phyloP scores from a whole-genome alignment of 768 basidiomycete species.

The Galerina sulciceps region DNA sequence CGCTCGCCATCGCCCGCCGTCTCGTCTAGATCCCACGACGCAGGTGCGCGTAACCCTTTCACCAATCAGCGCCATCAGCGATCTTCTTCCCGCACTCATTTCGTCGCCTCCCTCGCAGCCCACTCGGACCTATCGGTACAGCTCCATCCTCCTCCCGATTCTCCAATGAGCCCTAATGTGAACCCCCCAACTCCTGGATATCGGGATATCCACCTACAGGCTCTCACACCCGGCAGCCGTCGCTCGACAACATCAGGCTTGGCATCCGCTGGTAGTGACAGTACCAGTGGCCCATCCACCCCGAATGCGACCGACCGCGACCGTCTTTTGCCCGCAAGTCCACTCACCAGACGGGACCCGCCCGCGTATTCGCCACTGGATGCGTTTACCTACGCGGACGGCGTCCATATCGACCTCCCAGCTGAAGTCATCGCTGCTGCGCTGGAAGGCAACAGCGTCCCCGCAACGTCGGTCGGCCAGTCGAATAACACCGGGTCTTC shows the following conservation, averaged over 20 bases:
- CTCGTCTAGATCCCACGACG: conserved; percentile 61
- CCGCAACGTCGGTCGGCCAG: conserved; percentile 61
- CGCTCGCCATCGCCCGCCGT: conserved; percentile 44
- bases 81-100: conserved; percentile 66
- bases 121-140: conserved; percentile 71
- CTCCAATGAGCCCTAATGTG: conserved; percentile 69
- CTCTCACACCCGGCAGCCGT: conserved; percentile 49
- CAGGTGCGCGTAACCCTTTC: conserved; percentile 88
- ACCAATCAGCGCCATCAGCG: conserved; percentile 70
- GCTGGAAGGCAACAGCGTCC: conserved; percentile 73
- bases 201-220: conserved; percentile 81
- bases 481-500: conserved; percentile 35
- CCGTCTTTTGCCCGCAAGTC: conserved; percentile 31
- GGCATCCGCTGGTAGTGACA: conserved; percentile 26
- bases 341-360: conserved; percentile 64
- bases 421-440: conserved; percentile 92
- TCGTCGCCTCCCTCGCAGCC: conserved; percentile 63
- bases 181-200: conserved; percentile 87
- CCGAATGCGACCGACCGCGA: conserved; percentile 27
- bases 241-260: conserved; percentile 27
- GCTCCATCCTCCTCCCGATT: conserved; percentile 80
- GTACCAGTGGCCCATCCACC: conserved; percentile 11
- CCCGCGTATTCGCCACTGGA: conserved; percentile 91
- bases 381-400: conserved; percentile 81
- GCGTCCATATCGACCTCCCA: conserved; percentile 91